phyloP scores from a whole-genome alignment of 2,329 filamentous ascomycete species.

The Sclerotinia subarctica region DNA sequence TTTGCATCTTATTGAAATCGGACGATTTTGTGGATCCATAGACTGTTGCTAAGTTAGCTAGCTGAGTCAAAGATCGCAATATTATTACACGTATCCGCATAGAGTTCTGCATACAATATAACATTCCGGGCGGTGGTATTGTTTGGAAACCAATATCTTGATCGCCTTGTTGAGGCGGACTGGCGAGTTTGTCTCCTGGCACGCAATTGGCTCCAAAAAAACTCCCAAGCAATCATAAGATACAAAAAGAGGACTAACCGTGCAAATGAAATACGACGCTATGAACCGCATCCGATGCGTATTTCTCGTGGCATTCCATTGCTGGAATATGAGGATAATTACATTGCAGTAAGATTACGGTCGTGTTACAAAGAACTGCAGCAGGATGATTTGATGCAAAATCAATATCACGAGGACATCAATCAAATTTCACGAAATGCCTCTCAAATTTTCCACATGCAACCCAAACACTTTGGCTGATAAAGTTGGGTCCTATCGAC shows the following conservation, averaged over 20 bases:
- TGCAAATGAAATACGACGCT: conserved; percentile 17
- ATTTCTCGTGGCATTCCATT: conserved; percentile 21
- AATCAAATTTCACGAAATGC: conserved; percentile 12
- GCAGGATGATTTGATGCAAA: conserved; percentile 18
- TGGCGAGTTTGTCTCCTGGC: conserved; percentile 9
- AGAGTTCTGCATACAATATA: conserved; percentile 8
- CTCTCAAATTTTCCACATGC: conserved; percentile 6
- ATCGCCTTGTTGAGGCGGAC: conserved; percentile 19
- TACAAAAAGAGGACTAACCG: conserved; percentile 9
- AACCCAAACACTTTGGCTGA: conserved; percentile 7
- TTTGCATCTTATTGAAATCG: conserved; percentile 4
- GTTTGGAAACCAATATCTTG: conserved; percentile 18
- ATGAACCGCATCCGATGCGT: conserved; percentile 3
- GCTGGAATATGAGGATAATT: conserved; percentile 16
- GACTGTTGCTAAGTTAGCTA: neutral
- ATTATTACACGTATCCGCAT: conserved; percentile 17
- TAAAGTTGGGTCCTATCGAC: neutral
- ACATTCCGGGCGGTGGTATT: conserved; percentile 6
- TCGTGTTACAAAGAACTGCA: conserved; percentile 18
- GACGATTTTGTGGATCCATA: conserved; percentile 5
- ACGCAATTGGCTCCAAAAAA: conserved; percentile 10
- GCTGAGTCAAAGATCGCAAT: conserved; percentile 1
- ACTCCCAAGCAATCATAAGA: conserved; percentile 9
- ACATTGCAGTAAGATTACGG: conserved; percentile 12
- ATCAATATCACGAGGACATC: conserved; percentile 17